A percentile compares a stretch with the other conserved stretches of the same genome.
Conservation (phyloP, 1,284 basidiomycete genomes). For the Athelia psychrophila region DNA sequence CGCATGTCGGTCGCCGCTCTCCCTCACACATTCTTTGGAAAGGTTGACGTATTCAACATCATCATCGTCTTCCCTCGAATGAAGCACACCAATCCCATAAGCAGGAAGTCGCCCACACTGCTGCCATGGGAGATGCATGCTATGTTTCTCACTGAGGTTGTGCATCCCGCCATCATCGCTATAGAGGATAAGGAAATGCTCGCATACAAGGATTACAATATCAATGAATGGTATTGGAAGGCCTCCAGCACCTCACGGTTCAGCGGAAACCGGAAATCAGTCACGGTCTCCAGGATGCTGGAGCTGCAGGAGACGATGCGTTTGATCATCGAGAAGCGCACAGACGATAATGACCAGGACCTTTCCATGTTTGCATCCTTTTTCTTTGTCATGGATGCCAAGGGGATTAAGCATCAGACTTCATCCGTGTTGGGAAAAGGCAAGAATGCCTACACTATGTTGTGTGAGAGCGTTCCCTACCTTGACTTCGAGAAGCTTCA, state of each 20-base stretch:
- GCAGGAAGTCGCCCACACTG: conserved; percentile 2
- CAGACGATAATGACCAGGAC: background rate
- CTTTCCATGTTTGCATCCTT: conserved; percentile 14
- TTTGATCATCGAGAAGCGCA: background rate
- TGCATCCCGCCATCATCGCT: conserved; percentile 7
- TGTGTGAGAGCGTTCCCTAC: conserved; percentile 1
- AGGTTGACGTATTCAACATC: background rate
- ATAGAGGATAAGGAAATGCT: background rate
- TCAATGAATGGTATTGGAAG: conserved; percentile 9
- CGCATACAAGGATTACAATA: conserved; percentile 3
- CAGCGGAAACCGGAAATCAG: background rate
- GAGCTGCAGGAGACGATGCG: background rate
- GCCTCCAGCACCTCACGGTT: background rate
- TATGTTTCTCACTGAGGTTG: conserved; percentile 8
- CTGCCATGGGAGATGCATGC: conserved; percentile 8
- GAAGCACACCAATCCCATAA: conserved; percentile 9
- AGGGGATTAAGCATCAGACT: conserved; percentile 15
- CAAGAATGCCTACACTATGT: background rate
- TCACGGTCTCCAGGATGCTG: conserved; percentile 4
- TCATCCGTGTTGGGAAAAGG: conserved; percentile 1
- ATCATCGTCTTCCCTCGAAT: conserved; percentile 16
- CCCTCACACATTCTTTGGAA: conserved; percentile 6
- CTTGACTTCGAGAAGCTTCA: conserved; percentile 14
- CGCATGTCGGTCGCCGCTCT: conserved; percentile 4
- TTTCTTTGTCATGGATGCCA: conserved; percentile 13